Evolutionary conservation across 768 basidiomycete species (phyloP).

Genomic region (Leucosporidium yakuticum): DNA sequence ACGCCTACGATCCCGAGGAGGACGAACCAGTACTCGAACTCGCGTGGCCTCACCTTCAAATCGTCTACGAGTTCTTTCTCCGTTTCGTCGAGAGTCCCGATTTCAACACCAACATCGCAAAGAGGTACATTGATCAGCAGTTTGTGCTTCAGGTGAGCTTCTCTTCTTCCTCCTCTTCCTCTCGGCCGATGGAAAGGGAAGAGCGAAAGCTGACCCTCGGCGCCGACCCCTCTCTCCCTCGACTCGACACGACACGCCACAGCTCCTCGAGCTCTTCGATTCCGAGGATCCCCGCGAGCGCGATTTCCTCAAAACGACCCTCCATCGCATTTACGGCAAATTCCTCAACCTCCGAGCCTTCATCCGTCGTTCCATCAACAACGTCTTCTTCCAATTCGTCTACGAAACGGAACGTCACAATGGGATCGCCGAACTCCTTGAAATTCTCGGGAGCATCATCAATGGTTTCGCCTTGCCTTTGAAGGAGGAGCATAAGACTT

Average conservation of each 20-base stretch:
- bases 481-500: constrained; percentile 98
- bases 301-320: constrained; percentile 97
- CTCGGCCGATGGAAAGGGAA: background rate
- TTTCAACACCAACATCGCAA: constrained; percentile 96
- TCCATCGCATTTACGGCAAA: constrained; percentile 98
- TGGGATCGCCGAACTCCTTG: constrained; percentile 94
- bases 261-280: constrained; percentile 95
- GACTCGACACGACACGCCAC: background rate
- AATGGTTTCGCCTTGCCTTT: constrained; percentile 96
- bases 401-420: constrained; percentile 99
- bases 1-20: constrained; percentile 98
- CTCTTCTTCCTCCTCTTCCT: background rate
- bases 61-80: constrained; percentile 99
- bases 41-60: constrained; percentile 98
- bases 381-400: constrained; percentile 98
- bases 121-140: constrained; percentile 90
- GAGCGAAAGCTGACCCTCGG: background rate
- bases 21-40: constrained; percentile 98
- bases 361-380: constrained; percentile 97
- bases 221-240: background rate
- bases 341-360: constrained; percentile 98
- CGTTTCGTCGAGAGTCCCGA: constrained; percentile 96
- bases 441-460: constrained; percentile 98
- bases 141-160: constrained; percentile 68
- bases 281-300: constrained; percentile 98